Evolutionary conservation across 371 early-diverging fungal species (phyloP), one percentile per base, ranked within the genome.

Genomic region (Amoeboaphelidium protococcarum): DNA sequence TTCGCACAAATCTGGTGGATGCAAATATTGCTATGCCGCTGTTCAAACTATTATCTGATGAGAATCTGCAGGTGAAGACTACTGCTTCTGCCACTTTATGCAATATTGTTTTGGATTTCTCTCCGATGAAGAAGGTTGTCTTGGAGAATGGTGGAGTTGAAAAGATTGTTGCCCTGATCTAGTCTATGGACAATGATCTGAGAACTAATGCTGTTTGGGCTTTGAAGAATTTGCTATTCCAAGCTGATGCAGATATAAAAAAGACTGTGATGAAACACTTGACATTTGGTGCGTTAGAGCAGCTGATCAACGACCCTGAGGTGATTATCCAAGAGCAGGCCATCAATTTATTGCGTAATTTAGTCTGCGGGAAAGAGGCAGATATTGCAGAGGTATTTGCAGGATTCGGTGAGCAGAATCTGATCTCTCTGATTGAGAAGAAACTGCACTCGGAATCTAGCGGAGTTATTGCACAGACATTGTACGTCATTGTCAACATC

Each of bases 41-140:
- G 20, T 67, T 80, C 46, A 67, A 71, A 58, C 58, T 84, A 1
- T 56, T 87, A 10, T 57, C 63, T 3, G 85, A 84, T 58, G 63
- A 65, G 23, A 67, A 68, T 22, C 52, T 58, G 3, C 64, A 69
- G 2, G 80, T 84, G 0, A 74, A 76, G 47, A 70, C 69, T 25
- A 70, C 72, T 19, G 84, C 84, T 1, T 74, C 72, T 26, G 82
- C 81, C 1, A 77, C 82, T 0, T 52, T 87, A 12, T 83, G 88
- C 59, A 87, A 87, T 50, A 64, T 87, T 40, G 80, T 81, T 0
- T 59, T 87, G 16, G 83, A 83, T 42, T 82, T 87, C 48, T 76
- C 78, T 10, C 84, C 88, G 0, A 82, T 87, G 80, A 82, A 80
- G 51, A 72, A 72, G 54, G 67, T 66, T 13, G 71, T 83, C 6